These are phyloP conservation scores for Petunia hybrid DNA, from an alignment of 305 asterid genomes.

Conservation along the genomic window DNA sequence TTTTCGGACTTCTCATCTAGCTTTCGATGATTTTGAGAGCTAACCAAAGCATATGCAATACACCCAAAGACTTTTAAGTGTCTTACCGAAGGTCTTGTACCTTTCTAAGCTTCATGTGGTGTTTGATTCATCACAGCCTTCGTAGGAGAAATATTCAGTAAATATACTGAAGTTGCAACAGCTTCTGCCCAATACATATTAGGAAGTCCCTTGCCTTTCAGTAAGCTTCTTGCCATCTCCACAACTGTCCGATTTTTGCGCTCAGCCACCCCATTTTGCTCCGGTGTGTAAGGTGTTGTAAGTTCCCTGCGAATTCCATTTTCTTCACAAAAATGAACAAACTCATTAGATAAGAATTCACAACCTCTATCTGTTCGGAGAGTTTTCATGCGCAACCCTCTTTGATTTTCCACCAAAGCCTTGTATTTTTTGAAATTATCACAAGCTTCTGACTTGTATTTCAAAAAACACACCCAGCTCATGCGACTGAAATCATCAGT, in stretches of 20 bases:
- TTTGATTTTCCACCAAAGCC: not conserved
- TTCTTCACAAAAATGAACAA: not conserved
- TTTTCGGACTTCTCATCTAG: constrained; percentile 2
- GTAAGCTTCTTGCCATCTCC: constrained; percentile 1
- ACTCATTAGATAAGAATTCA: not conserved
- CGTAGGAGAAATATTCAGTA: not conserved
- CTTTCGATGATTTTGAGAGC: not conserved
- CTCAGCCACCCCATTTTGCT: not conserved
- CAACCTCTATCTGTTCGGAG: not conserved
- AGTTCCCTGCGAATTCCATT: not conserved
- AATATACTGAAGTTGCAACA: not conserved
- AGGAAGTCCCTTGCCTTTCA: not conserved
- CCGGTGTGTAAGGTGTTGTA: not conserved
- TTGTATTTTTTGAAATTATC: not conserved
- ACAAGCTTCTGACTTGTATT: not conserved
- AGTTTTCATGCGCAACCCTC: not conserved
- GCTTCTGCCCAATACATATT: not conserved
- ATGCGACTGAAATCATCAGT: constrained; percentile 6
- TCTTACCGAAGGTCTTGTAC: not conserved
- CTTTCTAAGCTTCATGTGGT: not conserved
- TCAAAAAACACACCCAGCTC: not conserved
- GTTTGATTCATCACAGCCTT: not conserved
- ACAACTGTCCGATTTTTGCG: not conserved
- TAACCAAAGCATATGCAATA: not conserved
- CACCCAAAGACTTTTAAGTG: constrained; percentile 2